These are phyloP conservation scores for Nepenthes gracilis DNA, from an alignment of 148 eudicot species.

Conservation along the genomic window DNA sequence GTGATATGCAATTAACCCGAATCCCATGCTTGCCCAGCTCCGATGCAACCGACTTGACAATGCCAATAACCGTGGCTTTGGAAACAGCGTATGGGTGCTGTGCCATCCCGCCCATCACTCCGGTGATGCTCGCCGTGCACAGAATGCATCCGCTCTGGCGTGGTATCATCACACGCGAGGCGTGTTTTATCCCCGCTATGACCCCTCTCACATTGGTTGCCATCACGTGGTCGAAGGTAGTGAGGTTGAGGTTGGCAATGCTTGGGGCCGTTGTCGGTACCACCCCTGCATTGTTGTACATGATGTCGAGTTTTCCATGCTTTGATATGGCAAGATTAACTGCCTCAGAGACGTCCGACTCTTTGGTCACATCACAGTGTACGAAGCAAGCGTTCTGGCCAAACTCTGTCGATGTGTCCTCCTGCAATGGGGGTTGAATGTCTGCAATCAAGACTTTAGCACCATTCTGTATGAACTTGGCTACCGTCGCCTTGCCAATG, in stretches of 20 bases:
- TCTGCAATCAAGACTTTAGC: conserved; percentile 86
- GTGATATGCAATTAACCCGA: conserved; percentile 69
- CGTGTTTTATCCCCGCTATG: conserved; percentile 70
- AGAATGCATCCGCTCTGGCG: conserved; percentile 38
- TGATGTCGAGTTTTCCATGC: conserved; percentile 58
- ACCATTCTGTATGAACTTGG: conserved; percentile 42
- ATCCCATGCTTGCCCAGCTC: conserved; percentile 69
- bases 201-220: conserved; percentile 59
- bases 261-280: conserved; percentile 41
- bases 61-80: conserved; percentile 45
- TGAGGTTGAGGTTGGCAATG: conserved; percentile 50
- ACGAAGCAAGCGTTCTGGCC: conserved; percentile 50
- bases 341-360: conserved; percentile 39
- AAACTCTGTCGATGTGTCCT: conserved; percentile 21
- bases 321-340: conserved; percentile 42
- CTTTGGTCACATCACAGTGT: conserved; percentile 61
- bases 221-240: conserved; percentile 49
- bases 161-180: conserved; percentile 72
- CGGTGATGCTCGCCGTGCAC: conserved; percentile 73
- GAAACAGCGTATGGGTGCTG: conserved; percentile 61
- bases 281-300: conserved; percentile 81
- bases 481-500: conserved; percentile 67
- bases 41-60: conserved; percentile 46
- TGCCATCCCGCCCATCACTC: conserved; percentile 61
- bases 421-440: conserved; percentile 31